Conservation (phyloP, 1,139 yeast species). For the Blastobotrys apis region DNA sequence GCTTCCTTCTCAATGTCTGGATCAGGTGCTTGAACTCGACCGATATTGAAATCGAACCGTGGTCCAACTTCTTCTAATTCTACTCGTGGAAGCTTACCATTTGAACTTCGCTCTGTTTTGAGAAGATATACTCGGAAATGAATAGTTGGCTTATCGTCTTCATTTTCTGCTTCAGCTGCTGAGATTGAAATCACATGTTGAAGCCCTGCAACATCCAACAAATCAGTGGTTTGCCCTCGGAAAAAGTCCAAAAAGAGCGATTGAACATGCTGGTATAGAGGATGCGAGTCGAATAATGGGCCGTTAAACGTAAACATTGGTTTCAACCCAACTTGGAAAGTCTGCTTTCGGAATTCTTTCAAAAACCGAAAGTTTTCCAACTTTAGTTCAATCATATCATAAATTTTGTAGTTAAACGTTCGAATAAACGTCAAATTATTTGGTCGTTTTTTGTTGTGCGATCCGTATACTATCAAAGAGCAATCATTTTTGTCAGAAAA, state of each 20-base stretch:
- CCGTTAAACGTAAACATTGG: conserved; percentile 96
- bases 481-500: conserved; percentile 92
- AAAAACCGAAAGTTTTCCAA: conserved; percentile 67
- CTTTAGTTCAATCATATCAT: conserved; percentile 90
- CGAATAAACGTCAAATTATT: conserved; percentile 84
- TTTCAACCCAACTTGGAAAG: conserved; percentile 84
- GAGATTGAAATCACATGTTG: conserved; percentile 86
- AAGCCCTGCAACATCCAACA: conserved; percentile 91
- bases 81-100: conserved; percentile 83
- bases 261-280: conserved; percentile 79
- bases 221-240: conserved; percentile 74
- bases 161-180: conserved; percentile 69
- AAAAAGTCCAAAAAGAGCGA: conserved; percentile 87
- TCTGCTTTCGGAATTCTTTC: conserved; percentile 66
- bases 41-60: conserved; percentile 85
- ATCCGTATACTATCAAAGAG: conserved; percentile 76
- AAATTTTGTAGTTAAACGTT: conserved; percentile 83
- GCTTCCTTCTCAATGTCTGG: conserved; percentile 94
- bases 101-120: conserved; percentile 62
- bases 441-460: conserved; percentile 88
- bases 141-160: conserved; percentile 52
- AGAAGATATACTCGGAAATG: conserved; percentile 88
- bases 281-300: conserved; percentile 83
- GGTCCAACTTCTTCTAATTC: conserved; percentile 97
- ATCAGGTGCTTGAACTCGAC: conserved; percentile 78